Base-by-base conservation (phyloP, 2,329 filamentous ascomycete genomes). In the Tolypocladium endophyticum region DNA sequence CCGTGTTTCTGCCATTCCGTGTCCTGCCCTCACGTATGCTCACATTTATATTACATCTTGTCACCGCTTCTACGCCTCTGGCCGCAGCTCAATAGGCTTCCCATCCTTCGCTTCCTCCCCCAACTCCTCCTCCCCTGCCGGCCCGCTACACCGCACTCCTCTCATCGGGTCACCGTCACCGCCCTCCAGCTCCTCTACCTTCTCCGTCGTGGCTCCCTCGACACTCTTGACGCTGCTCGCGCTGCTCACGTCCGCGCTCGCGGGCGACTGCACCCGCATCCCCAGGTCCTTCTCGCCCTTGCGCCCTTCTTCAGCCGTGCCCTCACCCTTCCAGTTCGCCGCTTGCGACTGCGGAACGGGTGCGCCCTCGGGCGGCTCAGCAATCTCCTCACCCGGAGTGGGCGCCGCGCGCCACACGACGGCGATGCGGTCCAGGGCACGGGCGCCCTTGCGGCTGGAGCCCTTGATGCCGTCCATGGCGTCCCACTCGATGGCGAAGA, bases 391-490 rank as follows among this genome's bases (percentile, higher is more conserved):
- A 8, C 64, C 67, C 0, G 65, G 18, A 33, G 68, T 0, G 70
- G 65, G 4, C 70, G 0, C 73, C 1, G 74, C 73, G 47, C 86
- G 85, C 94, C 94, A 99, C 0, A 96, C 87, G 0, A 97, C 89
- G 14, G 90, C 87, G 30, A 97, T 77, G 47, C 84, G 83, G 69
- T 99, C 93, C 11, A 96, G 85, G 0, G 90, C 90, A 52, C 87
- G 81, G 0, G 88, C 88, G 0, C 94, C 94, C 71, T 96, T 96
- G 38, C 87, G 82, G 28, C 81, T 85, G 5, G 88, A 92, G 0
- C 94, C 94, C 72, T 97, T 97, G 72, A 99, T 92, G 3, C 94
- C 94, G 66, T 99, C 94, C 85, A 99, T 89, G 58, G 79, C 78
- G 45, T 84, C 81, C 83, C 83, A 85, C 1, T 80, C 79, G 35